phyloP scores from a whole-genome alignment of 1,284 basidiomycete species.

The Sanguinoderma infundibulare region DNA sequence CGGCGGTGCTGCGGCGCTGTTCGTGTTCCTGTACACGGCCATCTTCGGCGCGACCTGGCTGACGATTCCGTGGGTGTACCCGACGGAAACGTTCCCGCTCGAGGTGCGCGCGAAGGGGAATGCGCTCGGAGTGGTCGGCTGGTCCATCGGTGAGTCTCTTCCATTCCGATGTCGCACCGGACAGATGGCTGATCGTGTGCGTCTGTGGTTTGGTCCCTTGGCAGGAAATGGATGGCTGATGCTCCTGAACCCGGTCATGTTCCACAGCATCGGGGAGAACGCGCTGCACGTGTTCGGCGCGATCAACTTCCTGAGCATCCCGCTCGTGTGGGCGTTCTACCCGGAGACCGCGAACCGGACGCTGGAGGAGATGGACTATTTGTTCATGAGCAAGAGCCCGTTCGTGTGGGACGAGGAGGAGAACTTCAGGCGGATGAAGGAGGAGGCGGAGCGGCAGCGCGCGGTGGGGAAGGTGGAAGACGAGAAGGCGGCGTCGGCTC shows the following conservation, averaged over 20 bases:
- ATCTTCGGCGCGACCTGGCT: conserved; percentile 60
- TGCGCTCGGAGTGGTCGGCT: conserved; percentile 57
- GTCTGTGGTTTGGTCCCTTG: not conserved
- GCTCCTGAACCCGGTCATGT: conserved; percentile 42
- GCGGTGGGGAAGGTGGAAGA: conserved; percentile 14
- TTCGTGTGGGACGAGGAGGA: conserved; percentile 52
- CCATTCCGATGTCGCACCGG: not conserved
- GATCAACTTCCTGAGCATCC: conserved; percentile 51
- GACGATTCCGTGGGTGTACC: conserved; percentile 54
- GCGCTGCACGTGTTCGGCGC: conserved; percentile 52
- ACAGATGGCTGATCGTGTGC: not conserved
- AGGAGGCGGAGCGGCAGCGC: conserved; percentile 24
- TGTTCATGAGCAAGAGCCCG: conserved; percentile 50
- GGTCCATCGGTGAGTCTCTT: conserved; percentile 52
- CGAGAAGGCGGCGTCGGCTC: not conserved
- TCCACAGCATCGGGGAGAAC: conserved; percentile 39
- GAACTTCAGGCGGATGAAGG: conserved; percentile 38
- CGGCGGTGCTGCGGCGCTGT: conserved; percentile 52
- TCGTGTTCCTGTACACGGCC: conserved; percentile 52
- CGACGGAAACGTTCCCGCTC: conserved; percentile 63
- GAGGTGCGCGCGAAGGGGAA: conserved; percentile 62
- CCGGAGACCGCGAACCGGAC: conserved; percentile 57
- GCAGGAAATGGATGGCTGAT: conserved; percentile 38
- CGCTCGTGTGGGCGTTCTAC: conserved; percentile 54
- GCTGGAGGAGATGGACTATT: conserved; percentile 54